Base-by-base conservation (phyloP, 2,329 filamentous ascomycete species). In the Daldinia eschscholtzii region DNA sequence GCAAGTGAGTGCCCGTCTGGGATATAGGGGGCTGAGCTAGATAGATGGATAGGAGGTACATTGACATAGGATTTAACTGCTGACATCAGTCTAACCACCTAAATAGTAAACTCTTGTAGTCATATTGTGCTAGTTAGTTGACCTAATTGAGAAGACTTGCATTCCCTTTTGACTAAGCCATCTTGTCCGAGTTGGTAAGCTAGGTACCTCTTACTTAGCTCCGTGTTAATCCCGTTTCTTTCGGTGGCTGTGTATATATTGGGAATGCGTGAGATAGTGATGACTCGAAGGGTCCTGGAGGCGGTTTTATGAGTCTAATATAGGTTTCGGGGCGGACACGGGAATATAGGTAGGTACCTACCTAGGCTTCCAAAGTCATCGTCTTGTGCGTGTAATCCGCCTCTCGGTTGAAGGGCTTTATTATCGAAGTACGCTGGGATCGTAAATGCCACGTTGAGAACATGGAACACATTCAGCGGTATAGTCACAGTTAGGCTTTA, bases 191-290 rank as follows among this genome's bases (percentile, higher is more conserved):
- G 23, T n/a, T 23, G 13, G 46, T 23, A 50, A 50, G 15, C 26
- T n/a, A n/a, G n/a, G n/a, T n/a, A n/a, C n/a, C n/a, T n/a, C n/a
- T n/a, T 50, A 5, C 3, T 2, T n/a, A 42, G 18, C 15, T 18
- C 46, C 26, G 46, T 30, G 46, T 50, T 50, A 50, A 50, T 33
- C 26, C 46, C 46, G 46, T 50, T 26, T 18, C n/a, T 6, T 33
- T 1, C 28, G 4, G 26, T 18, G 9, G 23, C 23, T n/a, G n/a
- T n/a, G n/a, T 30, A 30, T 18, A 30, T 30, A 18, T 33, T 33
- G 15, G 6, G 18, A 50, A n/a, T 50, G 15, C 26, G 26, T 50
- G 26, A 50, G 46, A 50, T 50, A n/a, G 18, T 30, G 46, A 50
- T 50, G 46, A 30, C 46, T n/a, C 6, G 26, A 50, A 18, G 26